These are phyloP conservation scores for Nemania sp. DNA, from an alignment of 2,329 filamentous ascomycete genomes.

Conservation along the genomic window DNA sequence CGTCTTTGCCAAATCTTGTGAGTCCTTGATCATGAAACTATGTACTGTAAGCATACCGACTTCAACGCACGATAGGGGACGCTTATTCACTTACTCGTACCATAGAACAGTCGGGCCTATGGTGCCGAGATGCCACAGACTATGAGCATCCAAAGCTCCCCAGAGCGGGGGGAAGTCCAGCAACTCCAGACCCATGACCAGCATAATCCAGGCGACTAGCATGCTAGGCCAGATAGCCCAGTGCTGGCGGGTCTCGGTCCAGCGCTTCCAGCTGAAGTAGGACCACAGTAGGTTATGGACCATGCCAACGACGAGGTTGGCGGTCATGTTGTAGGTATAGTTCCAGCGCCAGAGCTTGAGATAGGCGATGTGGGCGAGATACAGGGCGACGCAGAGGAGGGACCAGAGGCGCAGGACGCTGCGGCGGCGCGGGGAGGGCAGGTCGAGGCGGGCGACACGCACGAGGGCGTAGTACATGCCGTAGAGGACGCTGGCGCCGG, in stretches of 20 bases:
- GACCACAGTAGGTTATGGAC: conserved; percentile 84
- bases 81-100: conserved; percentile 80
- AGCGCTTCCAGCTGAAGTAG: conserved; percentile 77
- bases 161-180: conserved; percentile 88
- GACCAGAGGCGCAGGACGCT: conserved; percentile 75
- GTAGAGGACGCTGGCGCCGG: conserved; percentile 87
- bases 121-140: conserved; percentile 92
- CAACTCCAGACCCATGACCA: conserved; percentile 94
- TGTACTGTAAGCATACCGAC: conserved; percentile 6
- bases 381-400: conserved; percentile 68
- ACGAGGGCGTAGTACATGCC: conserved; percentile 85
- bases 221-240: conserved; percentile 92
- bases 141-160: conserved; percentile 88
- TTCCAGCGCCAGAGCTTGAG: conserved; percentile 87
- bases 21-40: conserved; percentile 86
- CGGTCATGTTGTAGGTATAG: conserved; percentile 97
- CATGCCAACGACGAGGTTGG: conserved; percentile 82
- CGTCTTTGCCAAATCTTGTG: conserved; percentile 71
- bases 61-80: neutral
- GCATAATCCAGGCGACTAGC: conserved; percentile 86
- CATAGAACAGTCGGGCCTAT: conserved; percentile 85
- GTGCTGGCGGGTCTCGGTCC: conserved; percentile 67
- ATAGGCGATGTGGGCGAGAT: conserved; percentile 77
- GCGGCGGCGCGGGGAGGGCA: conserved; percentile 46
- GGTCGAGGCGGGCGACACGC: conserved; percentile 80